A percentile compares a stretch with the other conserved stretches of the same genome.
Conservation (phyloP, 495 filamentous ascomycete genomes). For the Penicillium nucicola region DNA sequence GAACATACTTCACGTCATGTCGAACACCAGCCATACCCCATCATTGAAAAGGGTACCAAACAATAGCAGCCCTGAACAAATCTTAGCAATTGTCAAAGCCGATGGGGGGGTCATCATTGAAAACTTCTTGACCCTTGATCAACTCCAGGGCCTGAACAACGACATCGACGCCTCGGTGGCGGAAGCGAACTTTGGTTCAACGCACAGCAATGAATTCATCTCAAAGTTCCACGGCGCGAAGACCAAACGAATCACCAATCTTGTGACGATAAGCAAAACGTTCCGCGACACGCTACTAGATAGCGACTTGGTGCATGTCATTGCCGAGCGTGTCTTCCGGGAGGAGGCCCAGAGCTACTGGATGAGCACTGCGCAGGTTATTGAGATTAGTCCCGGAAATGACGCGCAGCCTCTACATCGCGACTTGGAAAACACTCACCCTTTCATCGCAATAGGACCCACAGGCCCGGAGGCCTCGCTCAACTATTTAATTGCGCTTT, state of each 20-base stretch:
- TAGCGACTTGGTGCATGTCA: constrained; percentile 3
- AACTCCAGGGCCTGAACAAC: not conserved
- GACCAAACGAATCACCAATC: constrained; percentile 9
- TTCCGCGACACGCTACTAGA: constrained; percentile 8
- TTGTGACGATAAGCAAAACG: constrained; percentile 6
- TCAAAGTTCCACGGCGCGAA: not conserved
- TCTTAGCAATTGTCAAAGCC: not conserved
- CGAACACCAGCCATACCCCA: too few species aligned
- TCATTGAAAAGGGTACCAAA: not conserved
- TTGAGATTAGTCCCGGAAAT: constrained; percentile 11
- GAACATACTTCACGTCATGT: too few species aligned
- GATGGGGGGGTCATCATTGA: not conserved
- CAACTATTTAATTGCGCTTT: constrained; percentile 27
- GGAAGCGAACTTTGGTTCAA: not conserved
- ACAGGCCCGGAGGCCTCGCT: constrained; percentile 6
- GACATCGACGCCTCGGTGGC: not conserved
- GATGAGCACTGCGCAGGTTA: constrained; percentile 8
- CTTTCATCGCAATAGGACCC: constrained; percentile 3
- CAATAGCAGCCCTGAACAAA: not conserved
- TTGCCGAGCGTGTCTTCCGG: constrained; percentile 3
- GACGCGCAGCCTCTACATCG: constrained; percentile 13
- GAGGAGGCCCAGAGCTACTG: constrained; percentile 7
- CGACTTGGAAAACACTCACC: constrained; percentile 7
- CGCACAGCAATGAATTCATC: not conserved
- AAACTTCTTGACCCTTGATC: not conserved